Conservation (phyloP, 192 early-diverging fungal species). For the Entomortierella beljakovae region DNA sequence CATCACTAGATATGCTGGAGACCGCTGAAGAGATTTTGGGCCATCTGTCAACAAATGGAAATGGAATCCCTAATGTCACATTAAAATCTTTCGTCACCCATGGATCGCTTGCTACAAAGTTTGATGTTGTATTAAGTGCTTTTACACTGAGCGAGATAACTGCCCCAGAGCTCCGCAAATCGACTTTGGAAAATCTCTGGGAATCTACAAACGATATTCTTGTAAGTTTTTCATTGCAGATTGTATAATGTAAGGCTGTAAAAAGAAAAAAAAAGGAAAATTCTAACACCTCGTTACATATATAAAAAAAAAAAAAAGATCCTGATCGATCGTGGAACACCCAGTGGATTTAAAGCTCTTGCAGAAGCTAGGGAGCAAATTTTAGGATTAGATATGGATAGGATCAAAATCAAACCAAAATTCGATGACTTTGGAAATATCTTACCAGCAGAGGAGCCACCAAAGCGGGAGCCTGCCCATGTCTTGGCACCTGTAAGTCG, state of each 20-base stretch:
- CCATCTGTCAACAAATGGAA: slow-evolving; percentile 22
- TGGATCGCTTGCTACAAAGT: slow-evolving; percentile 55
- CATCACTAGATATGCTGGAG: slow-evolving; percentile 81
- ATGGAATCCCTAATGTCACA: slow-evolving; percentile 41
- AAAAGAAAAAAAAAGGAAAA: no score
- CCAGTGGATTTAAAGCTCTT: slow-evolving; percentile 74
- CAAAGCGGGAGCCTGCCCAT: slow-evolving; percentile 55
- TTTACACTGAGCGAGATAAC: slow-evolving; percentile 82
- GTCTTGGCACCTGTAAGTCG: slow-evolving; percentile 81
- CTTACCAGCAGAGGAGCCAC: slow-evolving; percentile 3
- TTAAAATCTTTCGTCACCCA: slow-evolving; percentile 77
- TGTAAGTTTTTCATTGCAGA: slow-evolving; percentile 54
- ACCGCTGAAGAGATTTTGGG: slow-evolving; percentile 68
- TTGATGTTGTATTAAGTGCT: slow-evolving; percentile 80
- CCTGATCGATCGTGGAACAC: slow-evolving; percentile 88
- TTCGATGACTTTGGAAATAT: slow-evolving; percentile 37
- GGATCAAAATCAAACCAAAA: slow-evolving; percentile 33
- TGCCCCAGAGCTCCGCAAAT: slow-evolving; percentile 68
- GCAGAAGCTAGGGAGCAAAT: slow-evolving; percentile 75
- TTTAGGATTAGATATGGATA: slow-evolving; percentile 58
- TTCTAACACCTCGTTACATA: no score
- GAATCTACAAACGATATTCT: slow-evolving; percentile 80
- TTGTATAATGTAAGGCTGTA: no score
- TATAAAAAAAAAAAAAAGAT: slow-evolving; percentile 42
- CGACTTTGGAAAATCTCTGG: slow-evolving; percentile 82